Conservation (phyloP, 2,329 filamentous ascomycete species). For the Didymella pinodella region DNA sequence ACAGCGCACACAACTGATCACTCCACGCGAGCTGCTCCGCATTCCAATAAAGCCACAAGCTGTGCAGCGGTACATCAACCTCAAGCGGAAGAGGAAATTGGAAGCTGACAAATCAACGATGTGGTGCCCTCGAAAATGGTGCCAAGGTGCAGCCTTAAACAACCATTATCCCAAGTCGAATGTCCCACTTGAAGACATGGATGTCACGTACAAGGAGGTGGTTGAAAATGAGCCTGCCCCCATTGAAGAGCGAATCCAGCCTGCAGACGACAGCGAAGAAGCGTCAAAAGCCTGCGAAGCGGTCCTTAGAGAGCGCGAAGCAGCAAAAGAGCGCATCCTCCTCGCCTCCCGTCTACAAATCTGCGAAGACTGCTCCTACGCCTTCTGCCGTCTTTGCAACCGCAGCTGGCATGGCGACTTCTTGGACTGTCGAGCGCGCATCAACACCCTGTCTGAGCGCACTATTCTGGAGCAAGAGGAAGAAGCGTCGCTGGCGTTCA, state of each 20-base stretch:
- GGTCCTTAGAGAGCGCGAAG: background rate
- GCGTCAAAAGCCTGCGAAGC: background rate
- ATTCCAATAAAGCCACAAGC: slow-evolving; percentile 2
- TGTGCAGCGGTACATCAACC: slow-evolving; percentile 12
- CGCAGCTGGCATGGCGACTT: slow-evolving; percentile 13
- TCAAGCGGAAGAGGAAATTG: slow-evolving; percentile 11
- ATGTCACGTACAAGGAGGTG: background rate
- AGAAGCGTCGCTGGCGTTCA: background rate
- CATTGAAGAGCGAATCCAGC: background rate
- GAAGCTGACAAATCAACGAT: background rate
- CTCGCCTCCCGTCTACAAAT: background rate
- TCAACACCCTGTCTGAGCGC: background rate
- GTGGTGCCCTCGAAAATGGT: slow-evolving; percentile 10
- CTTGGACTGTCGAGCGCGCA: slow-evolving; percentile 3
- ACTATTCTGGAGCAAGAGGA: background rate
- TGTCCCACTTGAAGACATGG: background rate
- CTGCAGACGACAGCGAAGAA: background rate
- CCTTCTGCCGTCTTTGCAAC: slow-evolving; percentile 4
- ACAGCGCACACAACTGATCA: background rate
- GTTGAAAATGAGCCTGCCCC: background rate
- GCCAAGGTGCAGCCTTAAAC: background rate
- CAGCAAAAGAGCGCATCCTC: background rate
- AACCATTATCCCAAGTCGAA: background rate
- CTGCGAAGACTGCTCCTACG: slow-evolving; percentile 13
- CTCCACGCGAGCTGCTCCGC: slow-evolving; percentile 1